Evolutionary conservation across 345 rosid genomes (phyloP), one percentile per base, ranked within the genome.

Genomic region (Eutrema yunnanense): DNA sequence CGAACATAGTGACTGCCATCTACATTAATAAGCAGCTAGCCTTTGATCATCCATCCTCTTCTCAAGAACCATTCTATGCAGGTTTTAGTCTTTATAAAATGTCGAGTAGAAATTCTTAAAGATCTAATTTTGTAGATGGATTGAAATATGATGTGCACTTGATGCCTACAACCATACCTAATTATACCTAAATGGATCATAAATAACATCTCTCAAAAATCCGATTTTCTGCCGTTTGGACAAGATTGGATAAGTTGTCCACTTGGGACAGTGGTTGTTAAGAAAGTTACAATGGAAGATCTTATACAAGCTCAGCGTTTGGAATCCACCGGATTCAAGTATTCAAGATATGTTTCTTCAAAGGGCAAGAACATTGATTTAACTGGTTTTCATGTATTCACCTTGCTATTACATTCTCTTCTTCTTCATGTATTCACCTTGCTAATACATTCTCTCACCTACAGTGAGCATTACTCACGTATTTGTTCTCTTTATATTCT

Each of bases 1-100:
- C 14, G 54, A 73, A 27, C 41, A 71, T 57, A 77, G 78, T 32
- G 77, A 79, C 49, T 79, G 82, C 27, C 27, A 55, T 82, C 29
- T 73, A 79, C 46, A 71, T 79, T 16, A 19, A 79, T 22, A 75
- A 71, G 33, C 82, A 79, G 46, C 71, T 65, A 58, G 51, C 82
- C 11, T 60, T 79, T 66, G 73, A 79, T 66, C 67, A 74, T 61
- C 79, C 67, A 74, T 61, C 79, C 73, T 50, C 50, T 49, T 11
- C 55, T 71, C 32, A 71, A 12, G 30, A 75, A 65, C 34, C 77
- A 74, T 12, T 22, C 60, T 5, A 12, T 79, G 65, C 79, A 79
- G 79, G 82, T 65, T 36, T 43, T 12, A 4, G 33, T 54, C 7
- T 47, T 26, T 7, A 9, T 56, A 14, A 56, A 3, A 11, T 14